A percentile compares a stretch with the other conserved stretches of the same genome.
These are phyloP conservation scores for Blumeriella jaapii DNA, from an alignment of 2,329 filamentous ascomycete genomes.

Conservation along the genomic window DNA sequence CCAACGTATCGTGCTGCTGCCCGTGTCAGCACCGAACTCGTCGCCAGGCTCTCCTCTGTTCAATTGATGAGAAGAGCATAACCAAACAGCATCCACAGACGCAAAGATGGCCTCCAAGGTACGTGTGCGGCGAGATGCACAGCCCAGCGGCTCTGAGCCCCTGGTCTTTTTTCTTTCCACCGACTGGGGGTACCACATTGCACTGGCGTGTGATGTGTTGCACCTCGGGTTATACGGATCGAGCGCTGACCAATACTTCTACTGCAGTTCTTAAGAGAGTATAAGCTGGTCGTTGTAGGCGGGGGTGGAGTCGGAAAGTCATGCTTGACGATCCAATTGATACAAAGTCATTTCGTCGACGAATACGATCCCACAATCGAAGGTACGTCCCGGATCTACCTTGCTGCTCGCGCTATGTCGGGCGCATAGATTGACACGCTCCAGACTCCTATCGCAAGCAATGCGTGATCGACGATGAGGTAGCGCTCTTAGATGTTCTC, in stretches of 20 bases:
- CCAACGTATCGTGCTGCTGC: slow-evolving; percentile 2
- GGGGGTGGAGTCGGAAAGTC: slow-evolving; percentile 99
- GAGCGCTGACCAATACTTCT: slow-evolving; percentile 3
- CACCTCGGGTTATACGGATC: background rate
- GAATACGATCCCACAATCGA: slow-evolving; percentile 99
- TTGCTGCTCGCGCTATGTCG: too few species aligned
- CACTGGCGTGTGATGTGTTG: background rate
- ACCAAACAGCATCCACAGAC: slow-evolving; percentile 8
- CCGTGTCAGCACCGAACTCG: slow-evolving; percentile 11
- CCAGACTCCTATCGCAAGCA: slow-evolving; percentile 99
- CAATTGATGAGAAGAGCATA: slow-evolving; percentile 17
- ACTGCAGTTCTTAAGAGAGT: slow-evolving; percentile 70
- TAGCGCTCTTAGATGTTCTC: slow-evolving; percentile 92
- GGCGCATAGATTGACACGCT: too few species aligned
- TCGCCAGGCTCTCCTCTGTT: slow-evolving; percentile 3
- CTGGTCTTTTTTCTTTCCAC: too few species aligned
- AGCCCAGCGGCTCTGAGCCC: too few species aligned
- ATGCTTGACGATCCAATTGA: slow-evolving; percentile 86
- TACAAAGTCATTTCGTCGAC: slow-evolving; percentile 91
- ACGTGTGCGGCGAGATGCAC: slow-evolving; percentile 7
- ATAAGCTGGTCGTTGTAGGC: slow-evolving; percentile 93
- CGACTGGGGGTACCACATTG: background rate
- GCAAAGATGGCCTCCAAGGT: slow-evolving; percentile 30
- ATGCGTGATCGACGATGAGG: slow-evolving; percentile 97
- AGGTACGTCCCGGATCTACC: slow-evolving; percentile 62